Evolutionary conservation across 2,329 filamentous ascomycete genomes (phyloP), one percentile per base, ranked within the genome.

Genomic region (Fusarium tuaranense): DNA sequence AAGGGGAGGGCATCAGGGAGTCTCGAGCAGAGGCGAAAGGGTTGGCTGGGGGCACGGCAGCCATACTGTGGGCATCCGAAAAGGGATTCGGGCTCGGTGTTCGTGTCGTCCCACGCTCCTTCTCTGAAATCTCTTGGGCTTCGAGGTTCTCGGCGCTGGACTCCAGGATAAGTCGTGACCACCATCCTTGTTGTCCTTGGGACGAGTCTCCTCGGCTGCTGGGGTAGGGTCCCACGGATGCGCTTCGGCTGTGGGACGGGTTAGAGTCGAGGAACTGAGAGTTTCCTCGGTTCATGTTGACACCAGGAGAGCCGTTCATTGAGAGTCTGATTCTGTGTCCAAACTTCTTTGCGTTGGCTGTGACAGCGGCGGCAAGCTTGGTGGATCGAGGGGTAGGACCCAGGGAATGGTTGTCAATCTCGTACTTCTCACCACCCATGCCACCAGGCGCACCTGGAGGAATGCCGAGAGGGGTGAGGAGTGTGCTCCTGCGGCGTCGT

Each of bases 261-360:
- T 74, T 67, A 2, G 79, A 65, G 27, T 84, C 82, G 68, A 85
- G 81, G 70, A 88, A 89, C 73, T 90, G 88, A 10, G 88, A 89
- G 73, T 87, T 88, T 8, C 87, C 87, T 58, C 87, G 83, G 78
- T 90, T 85, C 71, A 89, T 82, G 67, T 89, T 86, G 34, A 89
- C 85, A 57, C 82, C 84, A 3, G 85, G 81, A 10, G 79, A 81
- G 65, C 82, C 81, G 55, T 64, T 68, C 27, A 64, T 68, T 16
- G 72, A 74, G 18, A 64, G 68, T 38, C 69, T 71, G 25, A 80
- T 63, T 44, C 70, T 73, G 65, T 73, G 69, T 13, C 75, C 73
- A 46, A 78, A 69, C 53, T 76, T 78, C 65, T 78, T 79, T 12
- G 82, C 81, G 41, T 81, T 82, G 62, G 72, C 71, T 14, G 69